Conservation (phyloP, 441 rosid genomes). For the Erodium moschatum region DNA sequence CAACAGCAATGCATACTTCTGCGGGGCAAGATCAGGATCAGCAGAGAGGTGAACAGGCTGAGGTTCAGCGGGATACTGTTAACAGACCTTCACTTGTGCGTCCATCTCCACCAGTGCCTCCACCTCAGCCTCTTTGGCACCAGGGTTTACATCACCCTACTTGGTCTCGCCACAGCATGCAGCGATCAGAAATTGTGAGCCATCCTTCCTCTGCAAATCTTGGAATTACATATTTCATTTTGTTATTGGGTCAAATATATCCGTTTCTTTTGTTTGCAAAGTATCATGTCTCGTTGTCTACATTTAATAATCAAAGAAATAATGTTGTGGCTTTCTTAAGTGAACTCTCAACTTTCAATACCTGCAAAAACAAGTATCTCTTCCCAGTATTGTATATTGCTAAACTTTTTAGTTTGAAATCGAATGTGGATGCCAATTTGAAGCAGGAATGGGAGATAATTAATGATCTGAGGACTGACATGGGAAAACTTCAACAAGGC, state of each 20-base stretch:
- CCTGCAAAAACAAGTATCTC: background rate
- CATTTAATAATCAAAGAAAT: background rate
- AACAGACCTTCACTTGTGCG: conserved; percentile 55
- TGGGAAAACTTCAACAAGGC: conserved; percentile 88
- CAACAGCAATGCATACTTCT: conserved; percentile 35
- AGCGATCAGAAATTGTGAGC: conserved; percentile 78
- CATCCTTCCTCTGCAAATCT: conserved; percentile 26
- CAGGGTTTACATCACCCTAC: conserved; percentile 68
- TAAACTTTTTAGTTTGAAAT: background rate
- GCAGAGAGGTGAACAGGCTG: conserved; percentile 46
- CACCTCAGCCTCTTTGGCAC: conserved; percentile 94
- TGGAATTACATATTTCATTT: background rate
- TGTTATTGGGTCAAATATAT: background rate
- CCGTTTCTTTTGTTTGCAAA: background rate
- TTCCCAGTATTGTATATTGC: background rate
- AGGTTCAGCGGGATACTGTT: conserved; percentile 36
- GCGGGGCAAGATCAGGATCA: conserved; percentile 45
- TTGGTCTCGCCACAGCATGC: conserved; percentile 90
- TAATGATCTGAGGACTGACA: conserved; percentile 78
- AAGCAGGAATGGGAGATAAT: conserved; percentile 89
- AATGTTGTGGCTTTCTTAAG: background rate
- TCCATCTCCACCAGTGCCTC: conserved; percentile 77
- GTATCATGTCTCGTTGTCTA: conserved; percentile 33
- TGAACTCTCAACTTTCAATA: background rate
- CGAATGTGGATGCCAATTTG: conserved; percentile 8